phyloP scores from a whole-genome alignment of 345 rosid genomes.

The Hypericum androsaemum region DNA sequence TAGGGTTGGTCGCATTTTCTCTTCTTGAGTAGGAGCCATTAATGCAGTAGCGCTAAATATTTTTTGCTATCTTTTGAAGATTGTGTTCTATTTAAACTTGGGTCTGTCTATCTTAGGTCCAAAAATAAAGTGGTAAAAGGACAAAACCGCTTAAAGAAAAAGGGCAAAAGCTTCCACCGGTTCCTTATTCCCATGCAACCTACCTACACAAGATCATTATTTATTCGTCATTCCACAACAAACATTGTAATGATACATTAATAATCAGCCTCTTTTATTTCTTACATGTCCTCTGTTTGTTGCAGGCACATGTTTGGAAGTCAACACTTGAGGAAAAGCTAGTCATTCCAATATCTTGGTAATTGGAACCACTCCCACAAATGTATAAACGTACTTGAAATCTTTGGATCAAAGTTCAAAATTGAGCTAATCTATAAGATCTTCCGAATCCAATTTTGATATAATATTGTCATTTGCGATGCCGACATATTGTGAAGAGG shows the following conservation, averaged over 20 bases:
- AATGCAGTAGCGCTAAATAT: too few species aligned
- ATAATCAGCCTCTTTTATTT: conserved; percentile 43
- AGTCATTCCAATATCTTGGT: too few species aligned
- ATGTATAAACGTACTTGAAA: too few species aligned
- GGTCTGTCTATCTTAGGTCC: conserved; percentile 2
- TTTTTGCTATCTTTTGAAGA: too few species aligned
- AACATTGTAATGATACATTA: conserved; percentile 51
- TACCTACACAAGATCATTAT: conserved; percentile 32
- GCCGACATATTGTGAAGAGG: too few species aligned
- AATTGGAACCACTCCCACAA: too few species aligned
- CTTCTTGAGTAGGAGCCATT: conserved; percentile 7
- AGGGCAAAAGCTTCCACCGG: conserved; percentile 29
- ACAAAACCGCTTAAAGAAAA: neutral
- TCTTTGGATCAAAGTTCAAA: too few species aligned
- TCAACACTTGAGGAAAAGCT: neutral
- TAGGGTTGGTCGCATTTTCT: conserved; percentile 28
- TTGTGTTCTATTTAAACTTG: too few species aligned
- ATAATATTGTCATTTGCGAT: too few species aligned
- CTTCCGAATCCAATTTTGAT: too few species aligned
- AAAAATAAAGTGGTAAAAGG: conserved; percentile 24
- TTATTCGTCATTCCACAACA: conserved; percentile 33
- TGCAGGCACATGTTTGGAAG: conserved; percentile 49
- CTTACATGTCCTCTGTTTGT: conserved; percentile 23
- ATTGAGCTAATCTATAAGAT: too few species aligned
- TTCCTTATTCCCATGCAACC: conserved; percentile 33